Base-by-base conservation (phyloP, 1,139 yeast species). In the Saccharomyces hybrid region DNA sequence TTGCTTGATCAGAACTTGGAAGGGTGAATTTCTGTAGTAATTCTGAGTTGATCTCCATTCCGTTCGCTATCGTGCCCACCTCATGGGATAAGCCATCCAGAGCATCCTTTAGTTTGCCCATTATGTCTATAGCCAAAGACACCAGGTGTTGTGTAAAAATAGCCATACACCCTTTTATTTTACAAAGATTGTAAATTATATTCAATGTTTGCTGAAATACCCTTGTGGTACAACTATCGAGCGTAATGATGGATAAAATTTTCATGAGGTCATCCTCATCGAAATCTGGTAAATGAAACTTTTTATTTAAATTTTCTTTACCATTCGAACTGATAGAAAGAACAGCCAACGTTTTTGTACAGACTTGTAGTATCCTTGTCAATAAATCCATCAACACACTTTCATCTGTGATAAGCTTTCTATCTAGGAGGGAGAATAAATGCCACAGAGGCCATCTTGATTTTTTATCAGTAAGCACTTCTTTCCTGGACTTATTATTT, bases 1-100 rank as follows among this genome's bases (percentile, higher is more conserved):
- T 90, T 8, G 97, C 89, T 69, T 91, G 98, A 58, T 87, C 90
- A 0, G 97, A 87, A 51, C 88, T 83, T 2, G 91, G 82, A 0
- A 91, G 83, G 14, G 95, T 86, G 65, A 91, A 89, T 62, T 81
- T 82, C 16, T 81, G 74, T 60, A 90, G 76, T 1, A 79, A 71
- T 52, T 79, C 81, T 24, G 80, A 77, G 53, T 80, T 81, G 32
- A 81, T 68, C 51, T 79, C 85, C 26, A 74, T 67, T 0, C 76
- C 77, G 19, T 69, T 71, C 4, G 63, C 64, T 3, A 74, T 73
- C 4, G 63, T 60, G 31, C 71, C 61, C 38, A 88, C 74, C 44
- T 80, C 83, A 1, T 64, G 67, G 3, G 81, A 72, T 53, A 90
- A 74, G 1, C 66, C 69, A 38, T 77, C 73, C 56, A 91, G 72